Evolutionary conservation across 345 rosid genomes (phyloP), one percentile per base, ranked within the genome.

Genomic region (Eucalyptus pumila): DNA sequence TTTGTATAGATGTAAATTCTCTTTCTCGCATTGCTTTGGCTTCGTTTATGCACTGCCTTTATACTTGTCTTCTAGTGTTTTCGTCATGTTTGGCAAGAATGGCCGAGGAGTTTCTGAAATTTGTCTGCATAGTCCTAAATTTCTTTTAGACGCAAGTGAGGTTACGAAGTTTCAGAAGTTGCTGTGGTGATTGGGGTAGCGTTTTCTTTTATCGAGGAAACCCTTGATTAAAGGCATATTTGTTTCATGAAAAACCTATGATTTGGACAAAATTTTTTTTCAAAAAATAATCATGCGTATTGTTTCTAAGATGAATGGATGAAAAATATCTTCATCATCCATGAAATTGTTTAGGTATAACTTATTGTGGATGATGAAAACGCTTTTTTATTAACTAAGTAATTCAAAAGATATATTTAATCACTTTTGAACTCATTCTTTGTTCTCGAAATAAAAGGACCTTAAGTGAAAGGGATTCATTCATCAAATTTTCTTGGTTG

Each of bases 241-340:
- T 67, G 2, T 15, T 67, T n/a, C 9, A n/a, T 1, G 19, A 16
- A 67, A n/a, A 15, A 67, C 2, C 3, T 1, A 67, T n/a, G 34
- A 62, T 62, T 62, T 62, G 69, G 4, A 62, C 4, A 24, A 67
- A 1, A n/a, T n/a, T 1, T 0, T 67, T 8, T 67, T 67, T 1
- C 1, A 3, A 14, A 15, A 65, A 69, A 32, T 6, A 4, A 15
- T 67, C 3, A 5, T 8, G 9, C 32, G 1, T n/a, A 16, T n/a
- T n/a, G 3, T 16, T n/a, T 65, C 1, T n/a, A 65, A 65, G 7
- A 4, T n/a, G 11, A 65, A n/a, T 65, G 9, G 14, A 65, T n/a
- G 19, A 65, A 30, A 26, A n/a, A 26, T 65, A 30, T 30, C 0
- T 65, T 7, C 16, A n/a, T 65, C 15, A 8, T 65, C 3, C 40